These are phyloP conservation scores for Termitomyces sp. DNA, from an alignment of 768 basidiomycete species.

Conservation along the genomic window DNA sequence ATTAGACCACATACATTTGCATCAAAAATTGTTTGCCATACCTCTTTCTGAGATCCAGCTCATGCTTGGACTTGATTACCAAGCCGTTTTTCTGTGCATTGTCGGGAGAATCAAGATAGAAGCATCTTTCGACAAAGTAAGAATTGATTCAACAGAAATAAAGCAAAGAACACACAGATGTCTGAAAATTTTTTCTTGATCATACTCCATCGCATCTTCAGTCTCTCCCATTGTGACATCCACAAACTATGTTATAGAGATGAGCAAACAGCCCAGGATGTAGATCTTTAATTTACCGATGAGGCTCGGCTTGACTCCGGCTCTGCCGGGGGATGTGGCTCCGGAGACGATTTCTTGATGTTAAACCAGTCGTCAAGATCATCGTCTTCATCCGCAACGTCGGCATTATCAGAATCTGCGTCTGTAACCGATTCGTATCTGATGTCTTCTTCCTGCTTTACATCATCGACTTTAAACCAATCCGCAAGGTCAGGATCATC, in stretches of 20 bases:
- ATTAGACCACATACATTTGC: background rate
- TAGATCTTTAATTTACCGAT: constrained; percentile 1
- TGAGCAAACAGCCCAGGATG: background rate
- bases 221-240: constrained; percentile 69
- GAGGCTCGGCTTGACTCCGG: background rate
- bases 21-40: constrained; percentile 20
- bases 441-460: constrained; percentile 12
- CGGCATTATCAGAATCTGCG: constrained; percentile 63
- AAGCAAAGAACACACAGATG: constrained; percentile 55
- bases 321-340: constrained; percentile 1
- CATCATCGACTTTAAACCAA: constrained; percentile 53
- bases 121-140: constrained; percentile 45
- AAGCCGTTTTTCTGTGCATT: constrained; percentile 69
- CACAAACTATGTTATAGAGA: constrained; percentile 4
- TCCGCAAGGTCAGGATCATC: constrained; percentile 47
- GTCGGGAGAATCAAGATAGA: constrained; percentile 80
- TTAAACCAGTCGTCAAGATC: constrained; percentile 36
- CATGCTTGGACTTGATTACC: constrained; percentile 45
- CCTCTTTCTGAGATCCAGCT: constrained; percentile 48
- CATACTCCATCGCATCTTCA: constrained; percentile 67
- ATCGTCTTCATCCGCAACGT: constrained; percentile 33
- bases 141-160: background rate
- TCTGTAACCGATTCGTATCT: constrained; percentile 54
- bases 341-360: constrained; percentile 18
- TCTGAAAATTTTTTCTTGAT: constrained; percentile 70